Base-by-base conservation (phyloP, 2,329 filamentous ascomycete species). In the Gaeumannomyces tritici region DNA sequence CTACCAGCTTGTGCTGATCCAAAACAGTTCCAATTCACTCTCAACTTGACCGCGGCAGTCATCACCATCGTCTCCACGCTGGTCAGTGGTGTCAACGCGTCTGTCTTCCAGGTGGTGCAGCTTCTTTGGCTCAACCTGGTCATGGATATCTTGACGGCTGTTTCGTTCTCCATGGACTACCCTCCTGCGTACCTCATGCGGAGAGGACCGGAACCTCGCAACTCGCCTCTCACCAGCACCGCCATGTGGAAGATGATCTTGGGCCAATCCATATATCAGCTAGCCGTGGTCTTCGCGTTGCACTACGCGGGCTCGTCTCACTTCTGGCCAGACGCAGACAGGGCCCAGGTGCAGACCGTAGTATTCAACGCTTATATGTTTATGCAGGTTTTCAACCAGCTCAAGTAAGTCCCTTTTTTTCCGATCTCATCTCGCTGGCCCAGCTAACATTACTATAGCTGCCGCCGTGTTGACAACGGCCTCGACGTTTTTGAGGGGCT, bases 381-480 rank as follows among this genome's bases (percentile, higher is more conserved):
- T 88, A 91, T 93, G 88, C 90, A 93, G 67, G 90, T 95, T 65
- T 93, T 93, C 80, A 93, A 95, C 68, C 85, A 91, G 68, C 84
- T 91, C 76, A 93, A 90, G 63, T 65, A 33, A 58, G 64, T n/a
- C n/a, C n/a, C n/a, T n/a, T n/a, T n/a, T n/a, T n/a, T n/a, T n/a
- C n/a, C n/a, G n/a, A n/a, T n/a, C n/a, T n/a, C n/a, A n/a, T n/a
- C n/a, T n/a, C n/a, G n/a, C n/a, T n/a, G n/a, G n/a, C n/a, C n/a
- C n/a, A n/a, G n/a, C n/a, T n/a, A n/a, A n/a, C n/a, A n/a, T n/a
- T n/a, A n/a, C n/a, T 57, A 86, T 21, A 77, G 76, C 77, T 91
- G 90, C 73, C 87, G 90, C 51, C 85, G 90, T 18, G 84, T 93
- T 8, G 90, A 93, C 72, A 93, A 93, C 73, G 86, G 85, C 64